Evolutionary conservation across 306 rosid species (phyloP), one percentile per base, ranked within the genome.

Genomic region (Trifolium subterraneum): DNA sequence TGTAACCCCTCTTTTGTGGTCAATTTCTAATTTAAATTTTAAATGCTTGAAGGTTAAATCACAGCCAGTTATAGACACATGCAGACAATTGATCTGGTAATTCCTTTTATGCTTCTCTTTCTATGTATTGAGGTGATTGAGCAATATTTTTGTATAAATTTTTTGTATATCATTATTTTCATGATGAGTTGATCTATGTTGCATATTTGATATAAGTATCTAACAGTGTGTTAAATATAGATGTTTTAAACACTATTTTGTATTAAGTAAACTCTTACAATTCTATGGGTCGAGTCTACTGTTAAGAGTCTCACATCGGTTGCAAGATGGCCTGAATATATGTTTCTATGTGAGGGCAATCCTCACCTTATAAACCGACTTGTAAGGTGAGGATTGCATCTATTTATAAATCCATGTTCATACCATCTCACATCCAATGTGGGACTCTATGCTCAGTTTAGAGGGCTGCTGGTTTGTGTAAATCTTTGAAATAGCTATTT

Each of bases 21-120:
- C 61, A 20, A 68, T 44, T 66, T 25, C 33, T 71, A 39, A 82
- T 71, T 68, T 64, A 50, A 50, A 54, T 80, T 66, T 69, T 52
- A 41, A 78, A 71, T 66, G 18, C 36, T 1, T 88, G 86, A 85
- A 93, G 98, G 96, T 93, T 71, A 93, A 93, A 77, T 89, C 97
- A 44, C 96, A 90, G 72, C 98, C 98, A 14, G 81, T 90, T 50
- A 85, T 85, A 47, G 97, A 93, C 83, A 73, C 64, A 55, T 52
- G 41, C 66, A 85, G 90, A 65, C 91, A 85, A 68, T 78, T 93
- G 85, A 88, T 93, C 82, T 93, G 88, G 88, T 84, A 80, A 60
- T 11, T 73, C 18, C 47, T 67, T 38, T 20, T 15, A 1, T 58
- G 72, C 84, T 77, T 76, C 64, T 60, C 62, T 67, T 67, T 61